A percentile compares a stretch with the other conserved stretches of the same genome.
Conservation (phyloP, 2,329 filamentous ascomycete genomes). For the Hysterium pulicare region DNA sequence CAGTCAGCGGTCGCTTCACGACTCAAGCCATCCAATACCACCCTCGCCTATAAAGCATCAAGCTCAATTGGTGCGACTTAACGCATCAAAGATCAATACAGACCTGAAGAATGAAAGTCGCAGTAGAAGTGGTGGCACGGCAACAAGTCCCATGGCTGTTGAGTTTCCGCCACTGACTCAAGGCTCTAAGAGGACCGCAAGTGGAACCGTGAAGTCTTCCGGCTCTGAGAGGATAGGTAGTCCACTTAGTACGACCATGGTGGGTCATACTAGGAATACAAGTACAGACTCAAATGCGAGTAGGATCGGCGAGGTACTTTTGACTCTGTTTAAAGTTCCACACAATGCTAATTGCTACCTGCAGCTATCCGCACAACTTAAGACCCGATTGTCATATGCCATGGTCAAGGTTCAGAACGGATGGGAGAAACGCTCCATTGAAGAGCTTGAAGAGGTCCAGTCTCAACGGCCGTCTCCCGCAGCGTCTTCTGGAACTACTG, state of each 20-base stretch:
- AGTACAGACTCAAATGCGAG: constrained; percentile 66
- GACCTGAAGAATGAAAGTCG: constrained; percentile 22
- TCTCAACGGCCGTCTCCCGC: constrained; percentile 66
- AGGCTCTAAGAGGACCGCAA: constrained; percentile 71
- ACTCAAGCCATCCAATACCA: constrained; percentile 14
- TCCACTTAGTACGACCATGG: constrained; percentile 12
- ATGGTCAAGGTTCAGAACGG: constrained; percentile 88
- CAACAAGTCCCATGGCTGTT: constrained; percentile 41
- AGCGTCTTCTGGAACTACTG: constrained; percentile 51
- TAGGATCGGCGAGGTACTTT: constrained; percentile 70
- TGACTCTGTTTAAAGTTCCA: constrained; percentile 2
- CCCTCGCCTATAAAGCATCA: constrained; percentile 53
- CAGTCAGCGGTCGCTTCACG: constrained; percentile 43
- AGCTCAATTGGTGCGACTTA: constrained; percentile 35
- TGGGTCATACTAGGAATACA: constrained; percentile 66
- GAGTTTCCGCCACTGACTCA: constrained; percentile 38
- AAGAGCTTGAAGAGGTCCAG: constrained; percentile 72
- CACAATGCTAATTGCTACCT: constrained; percentile 12
- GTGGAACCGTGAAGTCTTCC: constrained; percentile 61
- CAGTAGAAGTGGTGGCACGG: constrained; percentile 27
- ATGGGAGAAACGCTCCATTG: constrained; percentile 75
- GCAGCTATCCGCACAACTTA: constrained; percentile 74
- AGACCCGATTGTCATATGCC: constrained; percentile 82
- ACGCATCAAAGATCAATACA: constrained; percentile 10
- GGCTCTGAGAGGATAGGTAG: constrained; percentile 10